phyloP scores from a whole-genome alignment of 768 basidiomycete species.

The Xanthoconium purpureum region DNA sequence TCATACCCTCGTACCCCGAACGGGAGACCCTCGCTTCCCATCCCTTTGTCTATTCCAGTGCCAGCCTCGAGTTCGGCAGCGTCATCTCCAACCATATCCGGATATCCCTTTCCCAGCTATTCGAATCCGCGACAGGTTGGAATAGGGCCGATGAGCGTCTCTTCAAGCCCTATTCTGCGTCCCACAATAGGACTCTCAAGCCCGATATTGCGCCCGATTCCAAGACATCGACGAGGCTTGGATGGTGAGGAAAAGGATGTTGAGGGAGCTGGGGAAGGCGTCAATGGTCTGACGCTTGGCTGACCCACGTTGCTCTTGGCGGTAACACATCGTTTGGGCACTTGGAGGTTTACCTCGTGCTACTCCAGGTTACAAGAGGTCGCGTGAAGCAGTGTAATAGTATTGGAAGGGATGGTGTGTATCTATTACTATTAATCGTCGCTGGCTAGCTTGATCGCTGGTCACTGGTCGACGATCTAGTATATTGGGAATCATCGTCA shows the following conservation, averaged over 20 bases:
- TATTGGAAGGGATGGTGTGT: background rate
- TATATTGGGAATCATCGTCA: no score
- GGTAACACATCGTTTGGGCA: no score
- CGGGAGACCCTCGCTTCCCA: conserved; percentile 62
- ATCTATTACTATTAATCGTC: conserved; percentile 1
- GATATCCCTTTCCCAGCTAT: conserved; percentile 43
- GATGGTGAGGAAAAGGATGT: conserved; percentile 68
- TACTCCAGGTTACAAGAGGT: background rate
- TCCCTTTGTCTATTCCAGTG: conserved; percentile 60
- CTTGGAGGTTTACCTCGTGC: background rate
- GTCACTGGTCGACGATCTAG: background rate
- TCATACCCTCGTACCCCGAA: conserved; percentile 47
- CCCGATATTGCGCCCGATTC: conserved; percentile 70
- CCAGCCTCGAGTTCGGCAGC: conserved; percentile 59
- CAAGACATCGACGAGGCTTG: conserved; percentile 47
- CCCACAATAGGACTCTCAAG: conserved; percentile 70
- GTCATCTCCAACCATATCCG: conserved; percentile 69
- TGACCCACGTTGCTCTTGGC: conserved; percentile 2
- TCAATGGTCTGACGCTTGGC: conserved; percentile 54
- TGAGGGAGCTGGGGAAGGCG: conserved; percentile 77
- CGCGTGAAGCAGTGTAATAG: background rate
- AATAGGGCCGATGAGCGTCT: conserved; percentile 47
- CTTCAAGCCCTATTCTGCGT: conserved; percentile 74
- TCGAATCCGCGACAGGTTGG: conserved; percentile 35
- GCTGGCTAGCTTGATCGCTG: background rate